Percentiles rank a stretch among this genome's conserved stretches.
These are phyloP conservation scores for Dryas alaskensis DNA, from an alignment of 306 rosid genomes.

Conservation along the genomic window DNA sequence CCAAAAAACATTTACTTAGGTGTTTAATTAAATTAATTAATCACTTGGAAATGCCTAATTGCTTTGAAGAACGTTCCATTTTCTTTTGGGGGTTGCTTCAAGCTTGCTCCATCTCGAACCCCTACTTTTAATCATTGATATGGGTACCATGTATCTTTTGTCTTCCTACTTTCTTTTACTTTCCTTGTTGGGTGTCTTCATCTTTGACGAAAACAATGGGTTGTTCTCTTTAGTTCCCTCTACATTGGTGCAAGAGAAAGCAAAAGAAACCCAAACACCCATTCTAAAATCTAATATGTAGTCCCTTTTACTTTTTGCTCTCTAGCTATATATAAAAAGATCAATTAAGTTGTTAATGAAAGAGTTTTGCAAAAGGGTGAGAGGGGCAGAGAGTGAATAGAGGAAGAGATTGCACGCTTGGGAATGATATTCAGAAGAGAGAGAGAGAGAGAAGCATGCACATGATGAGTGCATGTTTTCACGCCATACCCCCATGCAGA, in stretches of 20 bases:
- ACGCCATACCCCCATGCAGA: conserved; percentile 68
- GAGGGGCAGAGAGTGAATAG: conserved; percentile 13
- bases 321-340: neutral
- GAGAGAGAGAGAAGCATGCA: conserved; percentile 13
- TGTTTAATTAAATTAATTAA: neutral
- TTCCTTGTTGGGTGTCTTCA: conserved; percentile 51
- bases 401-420: conserved; percentile 30
- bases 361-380: conserved; percentile 10
- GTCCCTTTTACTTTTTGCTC: conserved; percentile 17
- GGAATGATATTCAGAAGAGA: conserved; percentile 13
- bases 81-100: conserved; percentile 48
- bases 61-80: conserved; percentile 52
- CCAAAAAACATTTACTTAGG: conserved; percentile 32
- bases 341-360: neutral
- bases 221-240: conserved; percentile 36
- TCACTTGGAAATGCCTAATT: conserved; percentile 27
- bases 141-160: conserved; percentile 13
- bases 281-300: neutral
- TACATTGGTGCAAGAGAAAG: conserved; percentile 81
- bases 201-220: conserved; percentile 52
- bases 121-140: conserved; percentile 29
- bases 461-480: conserved; percentile 53
- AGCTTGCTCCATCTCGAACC: conserved; percentile 38
- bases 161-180: conserved; percentile 28
- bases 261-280: conserved; percentile 23